Evolutionary conservation across 2,329 filamentous ascomycete genomes (phyloP).

Genomic region (Aureobasidium sp.): DNA sequence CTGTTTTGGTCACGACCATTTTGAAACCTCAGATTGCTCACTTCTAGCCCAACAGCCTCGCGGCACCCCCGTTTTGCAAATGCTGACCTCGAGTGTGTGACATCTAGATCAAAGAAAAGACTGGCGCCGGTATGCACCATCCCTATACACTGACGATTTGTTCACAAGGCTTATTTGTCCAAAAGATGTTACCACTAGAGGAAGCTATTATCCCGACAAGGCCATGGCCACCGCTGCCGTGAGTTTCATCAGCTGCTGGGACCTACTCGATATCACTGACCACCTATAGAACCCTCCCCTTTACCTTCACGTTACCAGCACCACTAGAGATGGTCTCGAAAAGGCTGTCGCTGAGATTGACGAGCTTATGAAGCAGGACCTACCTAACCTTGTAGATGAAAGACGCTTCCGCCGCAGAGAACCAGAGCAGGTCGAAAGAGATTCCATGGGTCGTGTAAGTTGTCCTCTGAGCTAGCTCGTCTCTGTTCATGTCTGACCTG

Average conservation of each 20-base stretch:
- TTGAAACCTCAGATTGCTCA: slow-evolving; percentile 35
- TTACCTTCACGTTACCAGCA: slow-evolving; percentile 93
- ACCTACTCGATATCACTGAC: not conserved
- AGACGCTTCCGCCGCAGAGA: slow-evolving; percentile 81
- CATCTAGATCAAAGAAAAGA: slow-evolving; percentile 99
- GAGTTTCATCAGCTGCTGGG: slow-evolving; percentile 34
- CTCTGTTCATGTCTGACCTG: slow-evolving; percentile 9
- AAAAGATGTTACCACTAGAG: slow-evolving; percentile 97
- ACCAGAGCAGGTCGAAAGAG: slow-evolving; percentile 71
- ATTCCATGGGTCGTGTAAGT: slow-evolving; percentile 79
- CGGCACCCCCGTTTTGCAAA: slow-evolving; percentile 62
- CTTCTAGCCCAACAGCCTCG: slow-evolving; percentile 31
- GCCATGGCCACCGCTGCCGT: slow-evolving; percentile 91
- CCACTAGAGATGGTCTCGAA: slow-evolving; percentile 83
- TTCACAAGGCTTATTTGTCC: slow-evolving; percentile 52
- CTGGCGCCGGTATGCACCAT: slow-evolving; percentile 93
- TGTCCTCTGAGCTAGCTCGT: not conserved
- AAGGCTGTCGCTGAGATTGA: slow-evolving; percentile 81
- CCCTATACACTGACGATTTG: slow-evolving; percentile 34
- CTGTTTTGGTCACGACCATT: slow-evolving; percentile 22
- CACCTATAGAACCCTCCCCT: slow-evolving; percentile 70
- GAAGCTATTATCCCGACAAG: slow-evolving; percentile 95
- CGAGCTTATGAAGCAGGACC: slow-evolving; percentile 90
- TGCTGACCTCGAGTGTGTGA: slow-evolving; percentile 87
- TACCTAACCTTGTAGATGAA: slow-evolving; percentile 92